Conservation (phyloP, 257 asterid species). For the Nemophila menziesii region DNA sequence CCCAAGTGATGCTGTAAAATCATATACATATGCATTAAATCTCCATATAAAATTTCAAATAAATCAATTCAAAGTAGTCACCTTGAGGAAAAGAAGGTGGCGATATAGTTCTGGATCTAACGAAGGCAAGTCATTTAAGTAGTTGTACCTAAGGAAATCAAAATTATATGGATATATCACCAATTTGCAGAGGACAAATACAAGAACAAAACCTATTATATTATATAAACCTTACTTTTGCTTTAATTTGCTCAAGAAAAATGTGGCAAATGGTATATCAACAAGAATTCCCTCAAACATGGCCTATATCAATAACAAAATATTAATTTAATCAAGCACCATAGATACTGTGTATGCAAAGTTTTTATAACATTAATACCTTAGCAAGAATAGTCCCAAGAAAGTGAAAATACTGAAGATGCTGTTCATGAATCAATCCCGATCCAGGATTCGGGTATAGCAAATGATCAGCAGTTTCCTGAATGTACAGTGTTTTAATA, state of each 20-base stretch:
- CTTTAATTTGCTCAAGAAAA: conserved; percentile 94
- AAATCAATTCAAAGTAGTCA: conserved; percentile 19
- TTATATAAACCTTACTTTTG: conserved; percentile 70
- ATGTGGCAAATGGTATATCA: conserved; percentile 96
- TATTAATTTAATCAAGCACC: conserved; percentile 2
- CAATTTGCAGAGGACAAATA: conserved; percentile 7
- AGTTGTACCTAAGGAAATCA: conserved; percentile 67
- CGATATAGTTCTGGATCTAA: conserved; percentile 94
- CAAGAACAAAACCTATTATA: conserved; percentile 5
- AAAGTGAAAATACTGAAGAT: conserved; percentile 86
- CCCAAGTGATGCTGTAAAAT: conserved; percentile 68
- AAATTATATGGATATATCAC: conserved; percentile 9
- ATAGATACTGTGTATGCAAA: not conserved
- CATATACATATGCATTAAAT: conserved; percentile 5
- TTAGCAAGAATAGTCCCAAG: conserved; percentile 93
- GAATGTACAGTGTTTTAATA: conserved; percentile 9
- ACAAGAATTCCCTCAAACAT: conserved; percentile 97
- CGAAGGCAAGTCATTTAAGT: conserved; percentile 94
- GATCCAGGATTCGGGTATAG: conserved; percentile 99
- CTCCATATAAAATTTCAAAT: not conserved
- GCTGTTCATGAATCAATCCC: conserved; percentile 73
- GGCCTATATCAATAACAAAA: conserved; percentile 43
- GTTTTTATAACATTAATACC: conserved; percentile 32
- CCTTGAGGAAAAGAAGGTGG: conserved; percentile 89
- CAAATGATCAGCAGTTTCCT: conserved; percentile 94